A percentile compares a stretch with the other conserved stretches of the same genome.
Conservation (phyloP, 441 rosid species). For the Flueggea neowawraea region DNA sequence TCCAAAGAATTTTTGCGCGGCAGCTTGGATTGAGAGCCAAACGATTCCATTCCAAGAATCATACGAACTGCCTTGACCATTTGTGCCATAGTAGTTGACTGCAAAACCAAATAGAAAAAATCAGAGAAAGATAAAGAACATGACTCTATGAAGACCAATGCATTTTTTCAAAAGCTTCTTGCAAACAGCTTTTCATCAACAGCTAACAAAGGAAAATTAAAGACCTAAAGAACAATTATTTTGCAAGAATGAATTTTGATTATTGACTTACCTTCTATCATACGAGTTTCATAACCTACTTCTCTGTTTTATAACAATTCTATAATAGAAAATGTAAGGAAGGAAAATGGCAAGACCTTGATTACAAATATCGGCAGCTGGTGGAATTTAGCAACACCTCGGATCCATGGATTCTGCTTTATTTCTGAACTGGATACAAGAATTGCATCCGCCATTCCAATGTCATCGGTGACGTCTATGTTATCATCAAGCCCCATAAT, state of each 20-base stretch:
- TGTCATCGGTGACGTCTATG: conserved; percentile 74
- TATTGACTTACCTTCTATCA: too few relatives aligned
- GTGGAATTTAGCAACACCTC: conserved; percentile 80
- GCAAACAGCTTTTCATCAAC: background rate
- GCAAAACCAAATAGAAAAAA: conserved; percentile 20
- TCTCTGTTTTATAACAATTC: background rate
- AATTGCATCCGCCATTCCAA: conserved; percentile 81
- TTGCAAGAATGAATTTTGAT: too few relatives aligned
- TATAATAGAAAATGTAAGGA: background rate
- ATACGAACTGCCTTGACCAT: conserved; percentile 93
- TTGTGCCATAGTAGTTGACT: conserved; percentile 96
- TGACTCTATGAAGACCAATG: background rate
- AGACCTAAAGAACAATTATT: too few relatives aligned
- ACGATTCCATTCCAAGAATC: conserved; percentile 78
- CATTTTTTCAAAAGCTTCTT: background rate
- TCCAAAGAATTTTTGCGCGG: conserved; percentile 36
- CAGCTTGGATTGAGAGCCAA: conserved; percentile 36
- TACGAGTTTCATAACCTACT: too few relatives aligned
- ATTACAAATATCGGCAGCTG: conserved; percentile 74
- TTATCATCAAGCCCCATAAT: conserved; percentile 88
- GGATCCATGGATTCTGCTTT: conserved; percentile 82
- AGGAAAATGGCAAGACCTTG: conserved; percentile 45
- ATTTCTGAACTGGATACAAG: conserved; percentile 73
- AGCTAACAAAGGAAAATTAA: too few relatives aligned
- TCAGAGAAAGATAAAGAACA: conserved; percentile 1